Base-by-base conservation (phyloP, 2,329 filamentous ascomycete species). In the Passalora sequoiae region DNA sequence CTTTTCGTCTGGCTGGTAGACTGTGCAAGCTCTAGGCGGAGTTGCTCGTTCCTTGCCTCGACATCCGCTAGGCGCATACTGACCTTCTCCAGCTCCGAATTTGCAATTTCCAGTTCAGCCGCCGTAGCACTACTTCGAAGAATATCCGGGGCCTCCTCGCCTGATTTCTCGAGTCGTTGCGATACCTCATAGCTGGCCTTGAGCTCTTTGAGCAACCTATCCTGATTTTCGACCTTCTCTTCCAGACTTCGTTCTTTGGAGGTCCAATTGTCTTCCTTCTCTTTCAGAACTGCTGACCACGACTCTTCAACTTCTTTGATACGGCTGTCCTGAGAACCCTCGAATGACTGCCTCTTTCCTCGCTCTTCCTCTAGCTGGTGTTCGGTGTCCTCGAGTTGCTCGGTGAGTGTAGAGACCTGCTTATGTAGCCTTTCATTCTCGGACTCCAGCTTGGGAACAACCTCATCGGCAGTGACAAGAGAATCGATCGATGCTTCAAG, bases 141-240 rank as follows among this genome's bases (percentile, higher is more conserved):
- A 13, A 60, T 51, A n/a, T 67, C 68, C 19, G 77, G 76, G 13
- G 71, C 68, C 15, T 84, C 80, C 7, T 69, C 69, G 24, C 84
- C 83, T 10, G 81, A 80, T 54, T 82, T 83, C 39, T 83, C 89
- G 38, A 98, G 73, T 38, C 92, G 79, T 64, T 97, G 89, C 33
- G 87, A 92, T 42, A 98, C 92, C 66, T 98, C 92, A 62, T 96
- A 96, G 69, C 83, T 96, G 19, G 92, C 92, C 68, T 96, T 97
- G 62, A 97, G 81, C 65, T 98, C 94, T 60, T 86, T 95, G 55
- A 98, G 69, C 28, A 98, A 69, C 5, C 89, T 81, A 37, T 98
- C 92, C 62, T 98, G 91, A 57, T 84, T 94, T 65, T 96, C 91
- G 3, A 94, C 75, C 68, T 96, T 97, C 57, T 97, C 91, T 60